Percentiles rank a stretch among this genome's conserved stretches.
phyloP scores from a whole-genome alignment of 306 rosid genomes.

The Psophocarpus tetragonolobus region DNA sequence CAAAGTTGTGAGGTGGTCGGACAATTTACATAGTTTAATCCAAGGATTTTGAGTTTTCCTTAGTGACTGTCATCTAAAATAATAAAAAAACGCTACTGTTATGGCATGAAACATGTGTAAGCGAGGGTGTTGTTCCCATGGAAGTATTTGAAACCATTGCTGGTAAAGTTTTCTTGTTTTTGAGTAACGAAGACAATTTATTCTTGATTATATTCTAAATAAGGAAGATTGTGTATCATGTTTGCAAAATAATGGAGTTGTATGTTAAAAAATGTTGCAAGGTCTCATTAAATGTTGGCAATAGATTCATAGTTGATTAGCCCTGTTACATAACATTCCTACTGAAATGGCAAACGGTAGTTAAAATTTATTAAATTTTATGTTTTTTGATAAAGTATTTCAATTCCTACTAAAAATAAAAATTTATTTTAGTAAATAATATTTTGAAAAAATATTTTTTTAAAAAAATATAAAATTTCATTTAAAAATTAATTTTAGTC shows the following conservation, averaged over 20 bases:
- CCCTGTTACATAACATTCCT: conserved; percentile 88
- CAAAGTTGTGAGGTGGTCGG: too few relatives aligned
- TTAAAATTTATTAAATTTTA: conserved; percentile 36
- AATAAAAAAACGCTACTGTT: conserved; percentile 5
- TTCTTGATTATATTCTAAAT: conserved; percentile 25
- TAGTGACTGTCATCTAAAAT: conserved; percentile 1
- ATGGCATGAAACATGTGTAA: conserved; percentile 82
- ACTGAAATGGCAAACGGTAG: conserved; percentile 99
- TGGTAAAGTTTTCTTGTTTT: conserved; percentile 51
- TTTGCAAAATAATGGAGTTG: conserved; percentile 78
- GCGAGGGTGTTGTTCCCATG: conserved; percentile 94
- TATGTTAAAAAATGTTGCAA: conserved; percentile 94
- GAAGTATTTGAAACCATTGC: conserved; percentile 89
- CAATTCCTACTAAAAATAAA: too few relatives aligned
- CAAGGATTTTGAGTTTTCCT: too few relatives aligned
- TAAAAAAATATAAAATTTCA: too few relatives aligned
- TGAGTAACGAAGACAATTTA: conserved; percentile 6
- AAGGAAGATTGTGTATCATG: conserved; percentile 8
- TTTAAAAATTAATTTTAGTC: too few relatives aligned
- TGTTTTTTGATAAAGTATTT: too few relatives aligned
- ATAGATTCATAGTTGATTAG: conserved; percentile 91
- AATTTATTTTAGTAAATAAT: too few relatives aligned
- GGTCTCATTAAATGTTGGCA: conserved; percentile 81
- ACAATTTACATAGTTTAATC: too few relatives aligned
- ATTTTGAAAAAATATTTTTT: too few relatives aligned